phyloP scores from a whole-genome alignment of 306 rosid genomes.

The Lathyrus oleraceus region DNA sequence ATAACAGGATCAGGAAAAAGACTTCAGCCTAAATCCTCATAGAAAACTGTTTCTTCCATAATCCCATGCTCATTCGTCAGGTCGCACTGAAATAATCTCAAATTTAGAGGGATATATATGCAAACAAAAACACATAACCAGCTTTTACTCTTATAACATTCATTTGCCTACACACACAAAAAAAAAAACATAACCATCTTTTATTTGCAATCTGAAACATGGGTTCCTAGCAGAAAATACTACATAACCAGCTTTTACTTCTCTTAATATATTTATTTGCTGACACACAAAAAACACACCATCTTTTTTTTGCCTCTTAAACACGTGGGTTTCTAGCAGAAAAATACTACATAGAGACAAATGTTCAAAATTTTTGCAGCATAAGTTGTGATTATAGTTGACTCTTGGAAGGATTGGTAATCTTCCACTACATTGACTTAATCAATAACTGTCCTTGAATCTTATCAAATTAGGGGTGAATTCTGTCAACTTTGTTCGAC shows the following conservation, averaged over 20 bases:
- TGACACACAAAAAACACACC: neutral
- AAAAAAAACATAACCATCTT: neutral
- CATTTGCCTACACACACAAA: neutral
- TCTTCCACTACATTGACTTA: neutral
- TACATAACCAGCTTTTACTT: slow-evolving; percentile 1
- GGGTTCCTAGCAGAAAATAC: neutral
- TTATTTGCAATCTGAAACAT: slow-evolving; percentile 10
- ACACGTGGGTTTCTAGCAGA: neutral
- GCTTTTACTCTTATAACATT: neutral
- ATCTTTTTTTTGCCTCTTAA: slow-evolving; percentile 13
- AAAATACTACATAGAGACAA: neutral
- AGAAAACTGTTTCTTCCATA: slow-evolving; percentile 20
- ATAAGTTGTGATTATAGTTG: neutral
- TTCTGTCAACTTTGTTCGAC: neutral
- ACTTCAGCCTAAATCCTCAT: slow-evolving; percentile 31
- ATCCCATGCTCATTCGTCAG: slow-evolving; percentile 40
- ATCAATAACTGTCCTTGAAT: neutral
- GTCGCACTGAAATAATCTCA: slow-evolving; percentile 33
- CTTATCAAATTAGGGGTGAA: neutral
- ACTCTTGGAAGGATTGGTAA: slow-evolving; percentile 4
- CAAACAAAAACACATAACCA: slow-evolving; percentile 14
- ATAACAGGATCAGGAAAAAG: slow-evolving; percentile 5
- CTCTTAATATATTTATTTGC: neutral
- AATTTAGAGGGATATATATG: slow-evolving; percentile 31
- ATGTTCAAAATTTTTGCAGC: neutral